Base-by-base conservation (phyloP, 2,329 filamentous ascomycete species). In the Myriosclerotinia duriaeana region DNA sequence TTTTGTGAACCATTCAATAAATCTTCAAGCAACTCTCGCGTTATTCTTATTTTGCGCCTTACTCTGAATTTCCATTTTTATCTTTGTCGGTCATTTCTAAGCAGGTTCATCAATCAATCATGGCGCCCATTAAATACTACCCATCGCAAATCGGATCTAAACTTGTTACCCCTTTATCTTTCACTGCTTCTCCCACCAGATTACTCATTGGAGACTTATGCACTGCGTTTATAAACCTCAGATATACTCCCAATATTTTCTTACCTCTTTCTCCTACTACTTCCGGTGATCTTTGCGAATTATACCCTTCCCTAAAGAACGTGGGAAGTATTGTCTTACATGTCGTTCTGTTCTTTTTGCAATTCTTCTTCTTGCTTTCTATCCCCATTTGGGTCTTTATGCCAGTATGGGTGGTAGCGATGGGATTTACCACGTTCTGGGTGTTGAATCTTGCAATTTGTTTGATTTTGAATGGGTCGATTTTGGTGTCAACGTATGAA, bases 281-380 rank as follows among this genome's bases (percentile, higher is more conserved):
- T 26, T 68, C 50, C n/a, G 59, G 61, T 36, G 53, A 58, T 5
- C 68, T 68, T 56, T 87, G 88, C 71, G 90, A 93, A 78, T 78
- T 92, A 22, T 84, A 87, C 67, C 82, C 82, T 1, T 88, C 84
- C 0, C 67, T 72, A 17, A 75, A 78, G 53, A 92, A 92, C 70
- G 44, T 87, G 0, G 82, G 81, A 70, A 84, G 82, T 66, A 75
- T 91, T 30, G 72, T 77, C 20, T 73, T 89, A 7, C 90, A 93
- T 71, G 42, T 80, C 3, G 64, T 90, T 52, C 80, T 92, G 4
- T 74, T 83, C 40, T 64, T 88, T 14, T 73, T 85, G n/a, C 89
- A 92, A 77, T 70, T 85, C 0, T 72, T 73, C 0, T 90, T 91
- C 74, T 73, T 92, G 11, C 17, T 89, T 0, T 81, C 81, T 0